phyloP scores from a whole-genome alignment of 768 basidiomycete genomes.

The Pleurotus platypus region DNA sequence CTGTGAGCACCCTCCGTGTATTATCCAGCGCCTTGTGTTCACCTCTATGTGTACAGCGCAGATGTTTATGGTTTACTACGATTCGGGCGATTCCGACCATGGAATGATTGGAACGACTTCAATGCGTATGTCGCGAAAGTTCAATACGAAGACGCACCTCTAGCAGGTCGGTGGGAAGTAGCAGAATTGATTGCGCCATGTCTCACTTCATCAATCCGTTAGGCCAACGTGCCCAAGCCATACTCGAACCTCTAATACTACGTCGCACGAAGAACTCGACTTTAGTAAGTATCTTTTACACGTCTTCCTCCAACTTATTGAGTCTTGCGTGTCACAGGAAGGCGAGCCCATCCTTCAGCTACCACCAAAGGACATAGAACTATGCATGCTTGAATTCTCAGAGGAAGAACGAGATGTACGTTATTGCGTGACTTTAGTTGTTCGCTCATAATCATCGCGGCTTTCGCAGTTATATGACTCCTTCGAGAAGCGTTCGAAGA shows the following conservation, averaged over 20 bases:
- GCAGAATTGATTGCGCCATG: too few species aligned
- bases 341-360: slow-evolving; percentile 68
- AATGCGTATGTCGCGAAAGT: slow-evolving; percentile 50
- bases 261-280: slow-evolving; percentile 68
- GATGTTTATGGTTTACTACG: slow-evolving; percentile 71
- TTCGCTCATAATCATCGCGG: background rate
- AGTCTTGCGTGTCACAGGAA: slow-evolving; percentile 28
- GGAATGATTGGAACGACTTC: slow-evolving; percentile 72
- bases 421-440: background rate
- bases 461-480: slow-evolving; percentile 49
- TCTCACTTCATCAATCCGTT: background rate
- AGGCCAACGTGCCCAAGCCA: slow-evolving; percentile 62
- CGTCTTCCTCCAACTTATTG: background rate
- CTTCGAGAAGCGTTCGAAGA: slow-evolving; percentile 51
- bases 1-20: slow-evolving; percentile 33
- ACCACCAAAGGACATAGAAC: slow-evolving; percentile 54
- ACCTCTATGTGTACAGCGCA: slow-evolving; percentile 33
- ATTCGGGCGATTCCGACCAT: slow-evolving; percentile 66
- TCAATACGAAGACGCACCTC: slow-evolving; percentile 52
- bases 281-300: slow-evolving; percentile 14
- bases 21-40: background rate
- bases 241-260: slow-evolving; percentile 65
- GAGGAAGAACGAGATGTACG: slow-evolving; percentile 61
- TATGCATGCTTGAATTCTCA: slow-evolving; percentile 60
- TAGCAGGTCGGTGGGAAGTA: slow-evolving; percentile 42